phyloP scores from a whole-genome alignment of 2,329 filamentous ascomycete genomes.

The Arthrobotrys entomopaga region DNA sequence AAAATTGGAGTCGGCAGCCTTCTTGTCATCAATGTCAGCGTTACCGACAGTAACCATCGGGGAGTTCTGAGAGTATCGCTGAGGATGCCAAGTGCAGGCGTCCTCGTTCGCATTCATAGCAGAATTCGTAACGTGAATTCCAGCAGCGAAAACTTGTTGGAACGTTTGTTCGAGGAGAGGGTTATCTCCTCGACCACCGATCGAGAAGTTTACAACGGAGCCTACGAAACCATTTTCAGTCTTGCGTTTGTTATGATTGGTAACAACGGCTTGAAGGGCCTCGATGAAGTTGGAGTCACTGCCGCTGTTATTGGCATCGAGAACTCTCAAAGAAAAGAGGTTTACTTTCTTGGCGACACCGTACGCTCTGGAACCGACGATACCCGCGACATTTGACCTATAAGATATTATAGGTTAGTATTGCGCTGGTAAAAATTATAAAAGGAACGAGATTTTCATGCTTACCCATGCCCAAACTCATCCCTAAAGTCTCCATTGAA shows the following conservation, averaged over 20 bases:
- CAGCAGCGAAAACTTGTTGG: conserved; percentile 63
- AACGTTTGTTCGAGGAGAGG: conserved; percentile 67
- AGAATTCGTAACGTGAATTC: conserved; percentile 63
- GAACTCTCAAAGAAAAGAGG: conserved; percentile 65
- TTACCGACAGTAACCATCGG: conserved; percentile 63
- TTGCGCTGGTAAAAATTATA: background rate
- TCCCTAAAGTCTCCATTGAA: conserved; percentile 17
- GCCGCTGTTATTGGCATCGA: conserved; percentile 60
- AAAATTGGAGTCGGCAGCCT: conserved; percentile 63
- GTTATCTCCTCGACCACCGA: conserved; percentile 65
- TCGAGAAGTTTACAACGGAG: conserved; percentile 69
- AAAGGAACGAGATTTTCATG: background rate
- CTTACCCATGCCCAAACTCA: conserved; percentile 21
- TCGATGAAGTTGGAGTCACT: conserved; percentile 62
- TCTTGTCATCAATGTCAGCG: conserved; percentile 60
- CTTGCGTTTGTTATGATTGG: conserved; percentile 64
- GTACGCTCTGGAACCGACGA: conserved; percentile 60
- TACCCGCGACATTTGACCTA: conserved; percentile 54
- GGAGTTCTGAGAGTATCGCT: conserved; percentile 61
- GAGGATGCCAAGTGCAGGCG: conserved; percentile 60
- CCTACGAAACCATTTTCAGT: conserved; percentile 60
- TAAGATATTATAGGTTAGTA: background rate
- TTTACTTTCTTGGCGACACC: conserved; percentile 65
- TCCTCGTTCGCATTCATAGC: conserved; percentile 62
- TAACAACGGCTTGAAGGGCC: conserved; percentile 63